phyloP scores from a whole-genome alignment of 2,329 filamentous ascomycete genomes.

The Fusarium pseudonygamai region DNA sequence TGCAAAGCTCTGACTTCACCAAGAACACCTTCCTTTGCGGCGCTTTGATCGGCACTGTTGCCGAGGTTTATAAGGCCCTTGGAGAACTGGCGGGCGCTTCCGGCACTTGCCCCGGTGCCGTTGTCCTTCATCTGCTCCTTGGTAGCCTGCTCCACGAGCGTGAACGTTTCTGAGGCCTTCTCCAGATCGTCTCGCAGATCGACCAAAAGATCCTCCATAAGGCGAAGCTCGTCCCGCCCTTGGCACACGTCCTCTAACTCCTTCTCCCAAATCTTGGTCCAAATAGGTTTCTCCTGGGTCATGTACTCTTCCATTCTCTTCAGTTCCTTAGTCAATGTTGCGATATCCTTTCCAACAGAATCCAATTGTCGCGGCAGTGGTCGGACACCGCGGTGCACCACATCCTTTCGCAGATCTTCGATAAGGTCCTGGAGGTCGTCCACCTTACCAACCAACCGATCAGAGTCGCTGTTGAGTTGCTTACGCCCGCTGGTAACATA shows the following conservation, averaged over 20 bases:
- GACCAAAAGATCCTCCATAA: slow-evolving; percentile 94
- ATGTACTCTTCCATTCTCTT: slow-evolving; percentile 95
- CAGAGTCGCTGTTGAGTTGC: slow-evolving; percentile 84
- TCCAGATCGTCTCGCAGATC: slow-evolving; percentile 95
- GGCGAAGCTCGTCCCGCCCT: slow-evolving; percentile 90
- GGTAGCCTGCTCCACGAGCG: slow-evolving; percentile 96
- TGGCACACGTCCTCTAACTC: slow-evolving; percentile 96
- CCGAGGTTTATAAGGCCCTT: slow-evolving; percentile 64
- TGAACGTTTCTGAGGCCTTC: slow-evolving; percentile 92
- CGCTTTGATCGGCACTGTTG: slow-evolving; percentile 72
- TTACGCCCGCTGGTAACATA: slow-evolving; percentile 92
- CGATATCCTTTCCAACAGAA: slow-evolving; percentile 87
- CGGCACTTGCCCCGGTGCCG: slow-evolving; percentile 60
- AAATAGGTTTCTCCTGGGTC: slow-evolving; percentile 90
- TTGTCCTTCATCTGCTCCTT: slow-evolving; percentile 92
- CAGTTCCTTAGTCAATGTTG: slow-evolving; percentile 81
- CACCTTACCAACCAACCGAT: slow-evolving; percentile 88
- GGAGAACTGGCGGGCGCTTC: slow-evolving; percentile 65
- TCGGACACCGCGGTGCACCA: slow-evolving; percentile 90
- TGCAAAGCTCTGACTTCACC: slow-evolving; percentile 93
- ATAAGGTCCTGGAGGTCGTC: slow-evolving; percentile 98
- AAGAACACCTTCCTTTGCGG: slow-evolving; percentile 90
- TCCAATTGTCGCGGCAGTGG: slow-evolving; percentile 92
- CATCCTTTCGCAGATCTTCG: slow-evolving; percentile 96
- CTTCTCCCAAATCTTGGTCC: slow-evolving; percentile 99